These are phyloP conservation scores for Euphorbia corollata DNA, from an alignment of 441 rosid species.

Conservation along the genomic window DNA sequence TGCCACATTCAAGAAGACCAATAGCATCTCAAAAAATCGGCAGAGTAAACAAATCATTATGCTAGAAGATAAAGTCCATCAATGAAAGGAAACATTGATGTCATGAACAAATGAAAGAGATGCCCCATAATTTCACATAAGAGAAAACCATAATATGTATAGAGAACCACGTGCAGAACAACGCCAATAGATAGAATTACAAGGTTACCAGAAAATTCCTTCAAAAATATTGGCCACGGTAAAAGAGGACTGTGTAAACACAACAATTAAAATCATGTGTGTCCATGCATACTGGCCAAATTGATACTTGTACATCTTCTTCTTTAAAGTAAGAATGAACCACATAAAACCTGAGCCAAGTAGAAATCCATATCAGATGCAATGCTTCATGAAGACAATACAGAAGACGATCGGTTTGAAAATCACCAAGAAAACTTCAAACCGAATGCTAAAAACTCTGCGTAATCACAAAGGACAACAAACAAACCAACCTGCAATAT, in stretches of 20 bases:
- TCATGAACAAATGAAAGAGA: not conserved
- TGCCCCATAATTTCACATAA: not conserved
- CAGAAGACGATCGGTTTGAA: conserved; percentile 1
- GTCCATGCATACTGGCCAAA: conserved; percentile 95
- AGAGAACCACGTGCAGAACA: not conserved
- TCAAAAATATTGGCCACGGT: conserved; percentile 89
- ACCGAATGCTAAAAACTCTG: not conserved
- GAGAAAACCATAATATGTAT: not conserved
- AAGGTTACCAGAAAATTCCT: conserved; percentile 76
- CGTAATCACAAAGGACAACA: conserved; percentile 3
- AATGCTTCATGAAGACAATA: not conserved
- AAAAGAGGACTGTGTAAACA: conserved; percentile 79
- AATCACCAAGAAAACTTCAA: conserved; percentile 6
- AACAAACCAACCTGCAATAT: conserved; percentile 63
- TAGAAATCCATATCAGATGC: conserved; percentile 10
- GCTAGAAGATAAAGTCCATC: not conserved
- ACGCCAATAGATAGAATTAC: not conserved
- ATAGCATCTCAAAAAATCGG: not conserved
- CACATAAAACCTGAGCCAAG: conserved; percentile 65
- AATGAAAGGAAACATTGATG: not conserved
- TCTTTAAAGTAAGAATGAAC: conserved; percentile 81
- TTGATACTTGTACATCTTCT: conserved; percentile 95
- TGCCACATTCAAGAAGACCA: not conserved
- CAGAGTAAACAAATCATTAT: not conserved
- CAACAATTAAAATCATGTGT: conserved; percentile 86